Evolutionary conservation across 768 basidiomycete genomes (phyloP).

Genomic region (Obba rivulosa): DNA sequence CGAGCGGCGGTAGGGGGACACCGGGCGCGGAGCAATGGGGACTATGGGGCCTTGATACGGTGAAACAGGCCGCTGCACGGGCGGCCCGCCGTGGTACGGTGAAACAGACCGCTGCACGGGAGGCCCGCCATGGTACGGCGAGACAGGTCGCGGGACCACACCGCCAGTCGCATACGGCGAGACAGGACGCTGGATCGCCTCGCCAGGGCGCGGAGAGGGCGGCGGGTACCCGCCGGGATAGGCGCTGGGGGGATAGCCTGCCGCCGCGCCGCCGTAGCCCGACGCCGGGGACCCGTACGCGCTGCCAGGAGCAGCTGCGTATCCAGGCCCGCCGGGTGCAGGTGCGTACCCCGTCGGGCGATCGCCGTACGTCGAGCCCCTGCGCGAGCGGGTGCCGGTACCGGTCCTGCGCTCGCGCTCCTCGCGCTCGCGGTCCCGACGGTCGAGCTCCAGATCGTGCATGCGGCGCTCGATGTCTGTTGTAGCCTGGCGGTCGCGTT

Average conservation of each 20-base stretch:
- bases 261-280: background rate
- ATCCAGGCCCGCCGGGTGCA: constrained; percentile 10
- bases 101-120: constrained; percentile 11
- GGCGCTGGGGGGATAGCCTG: constrained; percentile 6
- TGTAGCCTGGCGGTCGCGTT: constrained; percentile 41
- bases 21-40: constrained; percentile 22
- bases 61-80: constrained; percentile 10
- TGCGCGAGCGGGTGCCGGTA: constrained; percentile 13
- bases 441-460: constrained; percentile 19
- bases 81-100: constrained; percentile 4
- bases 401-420: constrained; percentile 12
- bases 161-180: constrained; percentile 15
- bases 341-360: constrained; percentile 16
- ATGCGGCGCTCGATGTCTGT: constrained; percentile 37
- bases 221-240: constrained; percentile 5
- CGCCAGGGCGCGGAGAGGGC: constrained; percentile 15
- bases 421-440: constrained; percentile 11
- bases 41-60: constrained; percentile 12
- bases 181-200: constrained; percentile 6
- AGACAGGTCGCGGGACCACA: constrained; percentile 12
- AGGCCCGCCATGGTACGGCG: constrained; percentile 14
- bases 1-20: constrained; percentile 28
- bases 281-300: constrained; percentile 2
- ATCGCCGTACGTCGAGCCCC: constrained; percentile 12
- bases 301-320: constrained; percentile 13